Conservation (phyloP, 2,329 filamentous ascomycete species). For the Hymenoscyphus salicellus region DNA sequence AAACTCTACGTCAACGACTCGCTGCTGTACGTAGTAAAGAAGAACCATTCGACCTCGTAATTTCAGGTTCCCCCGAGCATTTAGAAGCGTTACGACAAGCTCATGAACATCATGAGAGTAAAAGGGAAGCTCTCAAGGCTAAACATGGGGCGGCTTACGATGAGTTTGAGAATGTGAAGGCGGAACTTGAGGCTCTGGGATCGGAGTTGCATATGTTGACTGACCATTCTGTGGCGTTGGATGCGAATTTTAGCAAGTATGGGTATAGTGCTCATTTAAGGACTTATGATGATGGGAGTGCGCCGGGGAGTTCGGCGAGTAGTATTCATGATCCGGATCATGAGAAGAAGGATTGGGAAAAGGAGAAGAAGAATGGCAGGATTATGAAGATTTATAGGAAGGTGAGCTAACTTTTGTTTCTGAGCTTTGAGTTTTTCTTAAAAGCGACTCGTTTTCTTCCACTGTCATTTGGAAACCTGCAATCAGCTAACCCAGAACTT, state of each 20-base stretch:
- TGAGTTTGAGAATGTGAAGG: constrained; percentile 55
- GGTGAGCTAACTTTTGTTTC: constrained; percentile 13
- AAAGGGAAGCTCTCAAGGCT: constrained; percentile 45
- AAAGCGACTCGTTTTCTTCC: neutral
- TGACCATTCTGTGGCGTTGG: constrained; percentile 53
- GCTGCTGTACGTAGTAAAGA: constrained; percentile 35
- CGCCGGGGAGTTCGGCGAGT: constrained; percentile 21
- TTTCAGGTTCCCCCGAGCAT: constrained; percentile 53
- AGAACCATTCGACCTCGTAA: constrained; percentile 51
- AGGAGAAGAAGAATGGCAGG: constrained; percentile 37
- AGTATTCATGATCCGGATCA: constrained; percentile 29
- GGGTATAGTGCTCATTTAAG: constrained; percentile 59
- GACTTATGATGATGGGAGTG: constrained; percentile 41
- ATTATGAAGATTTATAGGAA: constrained; percentile 56
- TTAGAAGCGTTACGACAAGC: constrained; percentile 46
- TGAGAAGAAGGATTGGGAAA: constrained; percentile 39
- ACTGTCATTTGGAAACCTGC: neutral
- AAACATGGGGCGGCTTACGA: constrained; percentile 51
- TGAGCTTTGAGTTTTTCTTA: too few relatives aligned
- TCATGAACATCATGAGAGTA: constrained; percentile 51
- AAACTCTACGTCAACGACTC: constrained; percentile 46
- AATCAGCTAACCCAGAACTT: neutral
- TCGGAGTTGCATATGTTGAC: constrained; percentile 53
- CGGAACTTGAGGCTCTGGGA: constrained; percentile 51
- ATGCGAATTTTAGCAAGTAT: constrained; percentile 61